Evolutionary conservation across 2,329 filamentous ascomycete genomes (phyloP), one percentile per base, ranked within the genome.

Genomic region (Akanthomyces lecanii): DNA sequence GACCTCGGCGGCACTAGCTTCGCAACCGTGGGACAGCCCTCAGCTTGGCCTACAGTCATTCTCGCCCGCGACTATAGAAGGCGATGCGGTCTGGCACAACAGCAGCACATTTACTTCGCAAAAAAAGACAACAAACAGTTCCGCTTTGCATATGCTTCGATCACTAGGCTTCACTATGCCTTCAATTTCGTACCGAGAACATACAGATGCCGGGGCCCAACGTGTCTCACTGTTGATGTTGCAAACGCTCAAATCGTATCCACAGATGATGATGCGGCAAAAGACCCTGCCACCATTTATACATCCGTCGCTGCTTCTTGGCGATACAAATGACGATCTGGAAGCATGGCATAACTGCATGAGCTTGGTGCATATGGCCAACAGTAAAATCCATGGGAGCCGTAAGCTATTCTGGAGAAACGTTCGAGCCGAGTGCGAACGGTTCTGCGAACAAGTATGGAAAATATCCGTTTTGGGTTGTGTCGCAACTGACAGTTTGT

Each of bases 261-360:
- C 63, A 16, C 33, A 51, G 25, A 64, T 64, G 58, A 61, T 62
- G 51, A 28, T 62, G 42, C 57, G 51, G 12, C 57, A 61, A 25
- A 57, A 52, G 4, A 47, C 51, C 8, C 51, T 33, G 1, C 63
- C 63, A 21, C 63, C 63, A 8, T 64, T 64, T 52, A 33, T 56
- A 18, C 63, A 64, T n/a, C 57, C 58, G 4, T 33, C 30, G 10
- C 25, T 57, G 10, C 38, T 53, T 4, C 8, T 25, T 2, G 28
- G 16, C n/a, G n/a, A n/a, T 33, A n/a, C 16, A 5, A 50, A 25
- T 33, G 38, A 53, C 56, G 21, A 18, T 12, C 52, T 44, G 3
- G 63, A 64, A 42, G 30, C 63, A 12, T 53, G 50, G 51, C n/a
- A 52, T 36, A 64, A 64, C 28, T 64, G 63, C 28, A 61, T 61